These are phyloP conservation scores for Coleophoma cylindrospora DNA, from an alignment of 2,329 filamentous ascomycete genomes.

Conservation along the genomic window DNA sequence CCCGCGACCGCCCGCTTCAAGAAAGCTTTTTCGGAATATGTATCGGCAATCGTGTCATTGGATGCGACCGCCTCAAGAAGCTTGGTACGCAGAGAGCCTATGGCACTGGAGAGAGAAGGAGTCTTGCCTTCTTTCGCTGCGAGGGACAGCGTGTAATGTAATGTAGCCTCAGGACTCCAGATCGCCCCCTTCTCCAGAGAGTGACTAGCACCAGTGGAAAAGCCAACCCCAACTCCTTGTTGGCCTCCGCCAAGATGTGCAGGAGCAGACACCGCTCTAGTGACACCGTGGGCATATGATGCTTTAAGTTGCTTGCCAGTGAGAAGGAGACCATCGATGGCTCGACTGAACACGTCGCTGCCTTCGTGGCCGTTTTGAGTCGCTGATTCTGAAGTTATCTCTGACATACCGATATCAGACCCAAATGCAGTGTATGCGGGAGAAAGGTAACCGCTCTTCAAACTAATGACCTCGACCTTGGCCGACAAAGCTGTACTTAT, in stretches of 20 bases:
- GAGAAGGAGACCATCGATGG: constrained; percentile 49
- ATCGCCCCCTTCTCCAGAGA: constrained; percentile 43
- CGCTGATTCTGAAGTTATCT: constrained; percentile 50
- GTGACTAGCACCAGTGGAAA: constrained; percentile 44
- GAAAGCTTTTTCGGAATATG: constrained; percentile 44
- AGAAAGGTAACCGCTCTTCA: constrained; percentile 57
- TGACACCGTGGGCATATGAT: constrained; percentile 51
- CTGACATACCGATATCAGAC: constrained; percentile 55
- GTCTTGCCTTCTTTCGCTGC: constrained; percentile 37
- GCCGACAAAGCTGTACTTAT: constrained; percentile 30
- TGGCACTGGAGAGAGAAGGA: constrained; percentile 47
- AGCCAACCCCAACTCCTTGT: constrained; percentile 54
- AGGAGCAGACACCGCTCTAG: constrained; percentile 53
- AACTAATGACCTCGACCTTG: constrained; percentile 34
- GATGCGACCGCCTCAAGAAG: constrained; percentile 45
- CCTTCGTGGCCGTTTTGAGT: constrained; percentile 44
- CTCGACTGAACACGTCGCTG: constrained; percentile 50
- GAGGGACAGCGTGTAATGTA: constrained; percentile 53
- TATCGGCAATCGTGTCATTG: constrained; percentile 30
- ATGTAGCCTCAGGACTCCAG: constrained; percentile 47
- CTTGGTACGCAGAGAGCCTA: constrained; percentile 46
- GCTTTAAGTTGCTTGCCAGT: constrained; percentile 50
- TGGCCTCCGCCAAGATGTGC: constrained; percentile 38
- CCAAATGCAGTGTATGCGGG: constrained; percentile 57
- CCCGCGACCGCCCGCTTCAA: constrained; percentile 50